Evolutionary conservation across 2,329 filamentous ascomycete genomes (phyloP), one percentile per base, ranked within the genome.

Genomic region (Emmonsiellopsis sp.): DNA sequence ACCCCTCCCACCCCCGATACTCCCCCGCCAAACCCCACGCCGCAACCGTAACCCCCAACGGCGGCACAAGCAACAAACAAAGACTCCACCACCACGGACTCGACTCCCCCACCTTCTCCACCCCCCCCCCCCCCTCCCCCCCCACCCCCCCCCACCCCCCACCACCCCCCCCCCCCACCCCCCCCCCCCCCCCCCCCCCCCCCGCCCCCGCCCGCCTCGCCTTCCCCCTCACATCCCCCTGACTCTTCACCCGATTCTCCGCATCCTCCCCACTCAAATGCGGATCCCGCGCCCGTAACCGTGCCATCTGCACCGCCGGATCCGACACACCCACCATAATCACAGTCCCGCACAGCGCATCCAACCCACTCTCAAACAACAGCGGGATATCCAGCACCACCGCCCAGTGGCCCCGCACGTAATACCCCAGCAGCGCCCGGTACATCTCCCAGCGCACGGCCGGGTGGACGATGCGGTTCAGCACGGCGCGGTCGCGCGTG

Each of bases 391-490:
- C 93, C 13, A 97, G 77, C 37, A 98, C 86, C 3, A 95, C 89
- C 0, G 90, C 91, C 89, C 92, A 93, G 65, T 83, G 68, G 0
- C 93, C 92, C 1, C 71, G 71, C 11, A 93, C 53, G 64, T 95
- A 96, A 61, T 81, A 82, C 56, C 76, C 74, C n/a, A 89, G 65
- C 53, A 97, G 80, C 47, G 80, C 76, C 62, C 78, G 82, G 69
- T 89, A 88, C 79, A 96, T 92, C 68, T 87, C 89, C 65, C 75
- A 78, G 42, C 91, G 79, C 42, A 98, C 91, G 0, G 88, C 90
- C 0, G 93, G 93, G 68, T 98, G 93, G 49, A 97, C 88, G 60
- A 98, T 97, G 48, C 81, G 76, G 67, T 97, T 97, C 11, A 98
- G 77, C 33, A 87, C 83, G 51, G 78, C 82, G 31, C 92, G 78